A percentile compares a stretch with the other conserved stretches of the same genome.
phyloP scores from a whole-genome alignment of 2,329 filamentous ascomycete genomes.

The Fusarium tanahbumbuense region DNA sequence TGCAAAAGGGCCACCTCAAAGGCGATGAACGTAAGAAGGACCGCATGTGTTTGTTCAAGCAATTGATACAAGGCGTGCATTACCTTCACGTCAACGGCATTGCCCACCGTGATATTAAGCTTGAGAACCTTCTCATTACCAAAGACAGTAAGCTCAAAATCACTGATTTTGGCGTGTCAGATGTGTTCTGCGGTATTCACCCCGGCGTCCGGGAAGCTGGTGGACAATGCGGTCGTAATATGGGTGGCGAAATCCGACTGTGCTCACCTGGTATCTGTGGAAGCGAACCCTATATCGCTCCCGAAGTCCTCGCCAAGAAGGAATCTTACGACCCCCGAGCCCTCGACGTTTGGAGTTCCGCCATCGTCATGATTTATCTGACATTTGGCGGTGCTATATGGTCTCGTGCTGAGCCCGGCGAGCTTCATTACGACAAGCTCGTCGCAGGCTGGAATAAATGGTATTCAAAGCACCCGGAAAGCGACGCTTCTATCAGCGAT shows the following conservation, averaged over 20 bases:
- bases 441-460: slow-evolving; percentile 76
- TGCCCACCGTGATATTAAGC: slow-evolving; percentile 90
- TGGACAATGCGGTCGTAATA: slow-evolving; percentile 78
- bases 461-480: slow-evolving; percentile 64
- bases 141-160: slow-evolving; percentile 87
- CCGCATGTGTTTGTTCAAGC: slow-evolving; percentile 88
- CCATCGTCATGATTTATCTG: slow-evolving; percentile 84
- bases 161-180: slow-evolving; percentile 90
- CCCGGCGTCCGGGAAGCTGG: slow-evolving; percentile 79
- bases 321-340: slow-evolving; percentile 77
- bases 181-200: slow-evolving; percentile 85
- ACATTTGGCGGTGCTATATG: slow-evolving; percentile 79
- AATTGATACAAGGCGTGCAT: slow-evolving; percentile 82
- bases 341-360: slow-evolving; percentile 88
- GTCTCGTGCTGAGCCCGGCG: slow-evolving; percentile 71
- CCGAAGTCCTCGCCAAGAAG: slow-evolving; percentile 80
- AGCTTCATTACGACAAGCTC: slow-evolving; percentile 72
- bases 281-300: slow-evolving; percentile 87
- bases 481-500: slow-evolving; percentile 59
- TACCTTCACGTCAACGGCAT: slow-evolving; percentile 88
- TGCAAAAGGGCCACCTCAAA: slow-evolving; percentile 76
- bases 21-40: slow-evolving; percentile 73
- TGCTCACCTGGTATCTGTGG: slow-evolving; percentile 86
- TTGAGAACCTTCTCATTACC: slow-evolving; percentile 85
- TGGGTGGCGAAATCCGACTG: slow-evolving; percentile 74